A percentile compares a stretch with the other conserved stretches of the same genome.
phyloP scores from a whole-genome alignment of 306 rosid genomes.

The Styphnolobium japonicum region DNA sequence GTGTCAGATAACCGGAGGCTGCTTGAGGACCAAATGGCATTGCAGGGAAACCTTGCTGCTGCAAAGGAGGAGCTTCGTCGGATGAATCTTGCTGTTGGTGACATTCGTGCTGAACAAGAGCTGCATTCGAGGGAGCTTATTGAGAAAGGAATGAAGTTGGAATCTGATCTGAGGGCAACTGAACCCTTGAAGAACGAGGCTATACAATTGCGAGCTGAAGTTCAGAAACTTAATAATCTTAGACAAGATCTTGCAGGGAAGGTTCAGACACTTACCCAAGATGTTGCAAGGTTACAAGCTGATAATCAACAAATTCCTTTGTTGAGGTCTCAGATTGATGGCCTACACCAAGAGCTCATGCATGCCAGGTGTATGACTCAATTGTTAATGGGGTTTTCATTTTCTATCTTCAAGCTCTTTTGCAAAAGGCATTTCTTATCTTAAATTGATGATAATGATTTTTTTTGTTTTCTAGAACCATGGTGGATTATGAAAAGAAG shows the following conservation, averaged over 20 bases:
- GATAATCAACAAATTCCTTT: constrained; percentile 71
- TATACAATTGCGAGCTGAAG: constrained; percentile 61
- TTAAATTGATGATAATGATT: not conserved
- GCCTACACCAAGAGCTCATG: constrained; percentile 76
- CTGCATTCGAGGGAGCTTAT: constrained; percentile 66
- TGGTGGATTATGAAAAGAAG: constrained; percentile 78
- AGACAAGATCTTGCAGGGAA: constrained; percentile 68
- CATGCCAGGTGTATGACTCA: constrained; percentile 60
- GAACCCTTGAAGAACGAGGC: constrained; percentile 77
- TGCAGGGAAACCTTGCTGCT: constrained; percentile 68
- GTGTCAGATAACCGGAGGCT: constrained; percentile 68
- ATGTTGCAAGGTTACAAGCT: constrained; percentile 59
- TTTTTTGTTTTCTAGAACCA: constrained; percentile 44
- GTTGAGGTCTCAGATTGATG: constrained; percentile 67
- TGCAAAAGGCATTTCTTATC: not conserved
- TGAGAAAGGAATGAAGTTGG: constrained; percentile 68
- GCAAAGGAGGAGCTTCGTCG: constrained; percentile 80
- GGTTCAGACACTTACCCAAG: constrained; percentile 63
- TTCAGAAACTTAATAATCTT: constrained; percentile 57
- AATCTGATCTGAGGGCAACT: constrained; percentile 66
- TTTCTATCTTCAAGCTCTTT: constrained; percentile 14
- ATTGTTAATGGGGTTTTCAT: not conserved
- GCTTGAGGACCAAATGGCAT: constrained; percentile 57
- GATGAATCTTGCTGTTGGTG: constrained; percentile 70
- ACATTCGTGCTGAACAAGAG: constrained; percentile 68